Base-by-base conservation (phyloP, 345 rosid species). In the Gossypium longicalyx region DNA sequence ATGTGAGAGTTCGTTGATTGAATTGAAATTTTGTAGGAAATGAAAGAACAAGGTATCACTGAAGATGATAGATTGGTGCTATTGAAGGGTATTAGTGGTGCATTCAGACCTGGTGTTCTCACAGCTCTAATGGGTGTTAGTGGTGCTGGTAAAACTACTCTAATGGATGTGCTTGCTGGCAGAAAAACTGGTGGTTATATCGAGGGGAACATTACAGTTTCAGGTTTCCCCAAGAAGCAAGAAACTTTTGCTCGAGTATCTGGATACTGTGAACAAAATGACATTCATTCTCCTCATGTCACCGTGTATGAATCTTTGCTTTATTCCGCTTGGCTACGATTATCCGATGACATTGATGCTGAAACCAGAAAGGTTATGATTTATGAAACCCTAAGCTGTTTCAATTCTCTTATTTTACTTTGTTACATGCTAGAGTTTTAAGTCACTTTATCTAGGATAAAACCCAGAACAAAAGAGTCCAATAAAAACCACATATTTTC, bases 81-180 rank as follows among this genome's bases (percentile, higher is more conserved):
- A 38, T 75, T 92, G 80, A 90, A 84, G 80, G 86, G 92, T 41
- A 89, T 92, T 47, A 92, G 87, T 51, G 96, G 97, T 61, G 85
- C 94, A 34, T 91, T 91, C 77, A 88, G 93, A 83, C 94, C 94
- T 11, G 97, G 97, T 3, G 91, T 91, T 73, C 92, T 91, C 7
- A 91, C 97, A 17, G 94, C 94, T 76, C 81, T 90, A 47, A 88
- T 90, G 95, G 95, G 92, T 65, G 89, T 87, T 29, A 87, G 90
- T 16, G 95, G 95, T n/a, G 96, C 96, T 11, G 96, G 97, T 1
- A 92, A 92, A 83, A 90, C 97, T 13, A 92, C 97, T 74, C 54
- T 90, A 70, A 89, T 92, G 97, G 97, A 92, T 82, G 97, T 92
- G 66, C 78, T 92, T 22, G 96, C 97, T 29, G 97, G 97, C 61